Conservation (phyloP, 2,329 filamentous ascomycete genomes). For the Byssoonygena ceratinophila region DNA sequence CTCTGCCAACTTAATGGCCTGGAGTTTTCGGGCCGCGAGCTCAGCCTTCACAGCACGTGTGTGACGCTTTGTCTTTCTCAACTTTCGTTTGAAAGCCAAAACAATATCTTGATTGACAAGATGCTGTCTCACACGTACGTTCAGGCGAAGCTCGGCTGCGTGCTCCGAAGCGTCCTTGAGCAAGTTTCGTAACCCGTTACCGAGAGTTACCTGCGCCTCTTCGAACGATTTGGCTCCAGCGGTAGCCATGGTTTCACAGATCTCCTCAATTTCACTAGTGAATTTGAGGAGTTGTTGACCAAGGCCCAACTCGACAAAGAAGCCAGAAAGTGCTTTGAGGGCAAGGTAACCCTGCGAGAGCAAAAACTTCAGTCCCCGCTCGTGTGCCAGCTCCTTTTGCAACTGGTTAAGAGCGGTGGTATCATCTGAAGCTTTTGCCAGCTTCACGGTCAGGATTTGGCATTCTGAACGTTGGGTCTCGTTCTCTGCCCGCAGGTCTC, state of each 20-base stretch:
- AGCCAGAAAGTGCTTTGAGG: constrained; percentile 5
- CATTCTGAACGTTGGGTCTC: not conserved
- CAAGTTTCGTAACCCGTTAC: constrained; percentile 2
- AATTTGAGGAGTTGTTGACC: not conserved
- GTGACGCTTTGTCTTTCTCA: constrained; percentile 3
- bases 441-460: not conserved
- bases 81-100: constrained; percentile 9
- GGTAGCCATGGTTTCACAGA: constrained; percentile 2
- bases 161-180: constrained; percentile 2
- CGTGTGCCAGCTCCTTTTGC: not conserved
- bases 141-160: not conserved
- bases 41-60: not conserved
- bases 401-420: not conserved
- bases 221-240: not conserved
- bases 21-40: not conserved
- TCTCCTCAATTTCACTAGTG: constrained; percentile 5
- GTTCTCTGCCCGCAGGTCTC: not conserved
- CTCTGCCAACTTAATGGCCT: not conserved
- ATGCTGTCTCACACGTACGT: not conserved
- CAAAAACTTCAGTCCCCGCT: not conserved
- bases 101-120: not conserved
- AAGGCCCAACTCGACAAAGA: constrained; percentile 1
- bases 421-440: not conserved
- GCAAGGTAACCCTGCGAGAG: not conserved
- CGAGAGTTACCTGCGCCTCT: not conserved